Base-by-base conservation (phyloP, 2,329 filamentous ascomycete genomes). In the Monosporascus sp. region DNA sequence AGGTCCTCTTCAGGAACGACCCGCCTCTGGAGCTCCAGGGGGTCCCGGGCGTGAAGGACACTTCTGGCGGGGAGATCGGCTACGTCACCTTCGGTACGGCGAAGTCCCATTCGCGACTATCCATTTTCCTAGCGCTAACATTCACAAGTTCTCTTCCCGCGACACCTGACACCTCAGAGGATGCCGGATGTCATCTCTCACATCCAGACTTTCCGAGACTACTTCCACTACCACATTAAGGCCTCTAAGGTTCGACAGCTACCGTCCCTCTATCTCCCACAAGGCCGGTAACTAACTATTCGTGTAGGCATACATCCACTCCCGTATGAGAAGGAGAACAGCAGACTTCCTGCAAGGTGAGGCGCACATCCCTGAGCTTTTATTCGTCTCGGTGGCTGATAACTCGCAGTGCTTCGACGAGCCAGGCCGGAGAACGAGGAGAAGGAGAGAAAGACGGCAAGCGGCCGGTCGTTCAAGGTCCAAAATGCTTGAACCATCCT, bases 161-260 rank as follows among this genome's bases (percentile, higher is more conserved):
- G 94, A 60, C 95, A 99, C 73, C 79, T 99, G 60, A 93, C 91
- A 15, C 85, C 86, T 15, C 91, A 97, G 72, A 85, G 91, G 68
- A 90, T 95, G 76, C 87, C 89, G 56, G 92, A 97, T 61, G 92
- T 95, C 70, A 99, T 99, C 63, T 97, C 92, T 49, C 95, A 99
- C 72, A 97, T 99, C 65, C 95, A 99, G 75, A 99, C 94, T 15
- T 99, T 99, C 89, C 89, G 94, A 62, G 94, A 99, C 70, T 99
- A 99, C 74, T 99, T 99, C 80, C 94, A 99, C 74, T 99, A 99
- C 73, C 94, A 99, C 74, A 99, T 99, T 76, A 99, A 99, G 77
- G 95, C 94, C 31, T 97, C 92, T 58, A 99, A 99, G 80, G 84
- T 85, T 71, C 50, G 59, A 41, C 15, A 18, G 31, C 14, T 7